Conservation (phyloP, 1,284 basidiomycete genomes). For the Marasmius sp. region DNA sequence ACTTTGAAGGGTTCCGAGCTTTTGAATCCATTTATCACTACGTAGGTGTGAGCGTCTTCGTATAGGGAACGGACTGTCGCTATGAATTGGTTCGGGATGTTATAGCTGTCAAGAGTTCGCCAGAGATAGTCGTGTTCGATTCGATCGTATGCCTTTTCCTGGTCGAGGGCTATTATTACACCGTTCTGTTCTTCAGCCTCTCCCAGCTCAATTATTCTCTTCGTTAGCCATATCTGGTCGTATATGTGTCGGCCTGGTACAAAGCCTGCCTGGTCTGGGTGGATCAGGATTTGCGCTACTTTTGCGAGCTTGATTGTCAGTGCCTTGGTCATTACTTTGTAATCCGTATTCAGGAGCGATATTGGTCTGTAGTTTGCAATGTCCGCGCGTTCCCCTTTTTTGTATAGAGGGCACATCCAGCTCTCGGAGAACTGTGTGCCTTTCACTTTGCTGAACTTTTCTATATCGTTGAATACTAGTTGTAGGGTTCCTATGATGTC, state of each 20-base stretch:
- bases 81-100: neutral
- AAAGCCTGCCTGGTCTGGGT: constrained; percentile 21
- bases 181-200: neutral
- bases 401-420: constrained; percentile 14
- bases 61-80: neutral
- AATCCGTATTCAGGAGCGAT: constrained; percentile 17
- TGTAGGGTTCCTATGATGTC: neutral
- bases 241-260: constrained; percentile 10
- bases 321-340: constrained; percentile 17
- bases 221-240: neutral
- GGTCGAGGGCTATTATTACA: too few species aligned
- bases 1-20: neutral
- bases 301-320: constrained; percentile 10
- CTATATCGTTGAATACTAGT: constrained; percentile 9
- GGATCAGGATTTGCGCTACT: constrained; percentile 8
- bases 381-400: constrained; percentile 12
- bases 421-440: constrained; percentile 3
- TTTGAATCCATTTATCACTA: neutral
- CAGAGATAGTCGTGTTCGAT: too few species aligned
- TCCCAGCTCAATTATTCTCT: neutral
- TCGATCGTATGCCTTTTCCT: too few species aligned
- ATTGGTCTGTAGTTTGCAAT: constrained; percentile 18
- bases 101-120: neutral
- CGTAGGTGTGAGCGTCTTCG: neutral
- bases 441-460: neutral